Conservation (phyloP, 495 filamentous ascomycete genomes). For the Tuber borchii region DNA sequence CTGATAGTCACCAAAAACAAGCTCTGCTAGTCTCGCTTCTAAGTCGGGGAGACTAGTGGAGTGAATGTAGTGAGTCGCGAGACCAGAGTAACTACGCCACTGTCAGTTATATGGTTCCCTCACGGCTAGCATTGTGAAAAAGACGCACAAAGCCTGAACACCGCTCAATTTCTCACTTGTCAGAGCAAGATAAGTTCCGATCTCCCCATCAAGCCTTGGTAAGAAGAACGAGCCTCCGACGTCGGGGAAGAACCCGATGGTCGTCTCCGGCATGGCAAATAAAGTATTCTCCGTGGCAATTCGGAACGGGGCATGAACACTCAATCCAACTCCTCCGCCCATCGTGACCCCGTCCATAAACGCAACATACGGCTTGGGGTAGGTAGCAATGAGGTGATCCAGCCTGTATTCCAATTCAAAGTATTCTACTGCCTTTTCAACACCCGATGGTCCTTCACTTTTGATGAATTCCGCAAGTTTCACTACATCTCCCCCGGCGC, state of each 20-base stretch:
- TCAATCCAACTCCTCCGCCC: constrained; percentile 93
- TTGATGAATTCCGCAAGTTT: constrained; percentile 65
- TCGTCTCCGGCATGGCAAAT: constrained; percentile 98
- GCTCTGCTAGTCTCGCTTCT: constrained; percentile 77
- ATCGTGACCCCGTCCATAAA: constrained; percentile 98
- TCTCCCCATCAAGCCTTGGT: constrained; percentile 70
- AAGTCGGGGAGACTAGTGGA: constrained; percentile 72
- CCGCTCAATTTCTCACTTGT: constrained; percentile 76
- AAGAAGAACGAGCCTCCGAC: constrained; percentile 95
- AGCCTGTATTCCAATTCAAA: constrained; percentile 90
- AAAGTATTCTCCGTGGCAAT: constrained; percentile 92
- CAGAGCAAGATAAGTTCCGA: constrained; percentile 85
- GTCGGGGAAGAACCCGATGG: constrained; percentile 95
- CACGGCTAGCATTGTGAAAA: neutral
- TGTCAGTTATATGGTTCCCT: constrained; percentile 5
- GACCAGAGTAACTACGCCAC: constrained; percentile 56
- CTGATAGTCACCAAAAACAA: constrained; percentile 74
- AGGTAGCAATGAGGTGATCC: constrained; percentile 92
- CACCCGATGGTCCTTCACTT: constrained; percentile 53
- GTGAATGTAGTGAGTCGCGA: constrained; percentile 93
- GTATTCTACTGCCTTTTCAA: constrained; percentile 54
- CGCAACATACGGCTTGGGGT: constrained; percentile 83
- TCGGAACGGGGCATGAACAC: constrained; percentile 87
- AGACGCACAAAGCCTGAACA: constrained; percentile 63
- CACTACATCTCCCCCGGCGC: constrained; percentile 85